These are phyloP conservation scores for Aspergillus sp. DNA, from an alignment of 2,329 filamentous ascomycete species.

Conservation along the genomic window DNA sequence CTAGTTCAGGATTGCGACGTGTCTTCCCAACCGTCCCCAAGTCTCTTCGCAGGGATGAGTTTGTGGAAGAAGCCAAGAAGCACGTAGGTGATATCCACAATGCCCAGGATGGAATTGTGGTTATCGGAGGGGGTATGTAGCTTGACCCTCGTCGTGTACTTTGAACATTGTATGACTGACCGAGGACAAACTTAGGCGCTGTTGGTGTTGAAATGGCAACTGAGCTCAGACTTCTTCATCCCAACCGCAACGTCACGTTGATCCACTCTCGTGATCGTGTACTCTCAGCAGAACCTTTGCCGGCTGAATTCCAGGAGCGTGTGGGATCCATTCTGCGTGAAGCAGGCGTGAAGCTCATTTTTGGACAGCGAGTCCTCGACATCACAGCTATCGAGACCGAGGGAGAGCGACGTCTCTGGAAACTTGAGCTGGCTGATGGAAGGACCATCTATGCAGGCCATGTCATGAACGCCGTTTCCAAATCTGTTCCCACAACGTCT, in stretches of 20 bases:
- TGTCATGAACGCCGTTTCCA: conserved; percentile 70
- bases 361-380: conserved; percentile 31
- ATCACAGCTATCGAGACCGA: conserved; percentile 24
- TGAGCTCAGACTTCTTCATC: conserved; percentile 70
- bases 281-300: conserved; percentile 71
- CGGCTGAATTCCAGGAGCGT: conserved; percentile 65
- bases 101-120: conserved; percentile 56
- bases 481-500: conserved; percentile 61
- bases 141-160: too few relatives aligned
- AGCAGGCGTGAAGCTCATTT: conserved; percentile 55
- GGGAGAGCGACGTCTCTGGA: conserved; percentile 22
- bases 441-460: conserved; percentile 62
- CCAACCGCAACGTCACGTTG: conserved; percentile 67
- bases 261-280: conserved; percentile 72
- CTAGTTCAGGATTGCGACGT: conserved; percentile 68
- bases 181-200: conserved; percentile 53
- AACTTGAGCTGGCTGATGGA: conserved; percentile 63
- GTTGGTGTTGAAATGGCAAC: conserved; percentile 82
- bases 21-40: conserved; percentile 74
- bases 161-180: background rate
- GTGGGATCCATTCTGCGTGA: conserved; percentile 62
- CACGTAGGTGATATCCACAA: conserved; percentile 44
- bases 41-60: conserved; percentile 45
- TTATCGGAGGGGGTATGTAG: conserved; percentile 68
- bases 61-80: conserved; percentile 27